phyloP scores from a whole-genome alignment of 2,329 filamentous ascomycete species.

The Ploettnerulaceae sp. region DNA sequence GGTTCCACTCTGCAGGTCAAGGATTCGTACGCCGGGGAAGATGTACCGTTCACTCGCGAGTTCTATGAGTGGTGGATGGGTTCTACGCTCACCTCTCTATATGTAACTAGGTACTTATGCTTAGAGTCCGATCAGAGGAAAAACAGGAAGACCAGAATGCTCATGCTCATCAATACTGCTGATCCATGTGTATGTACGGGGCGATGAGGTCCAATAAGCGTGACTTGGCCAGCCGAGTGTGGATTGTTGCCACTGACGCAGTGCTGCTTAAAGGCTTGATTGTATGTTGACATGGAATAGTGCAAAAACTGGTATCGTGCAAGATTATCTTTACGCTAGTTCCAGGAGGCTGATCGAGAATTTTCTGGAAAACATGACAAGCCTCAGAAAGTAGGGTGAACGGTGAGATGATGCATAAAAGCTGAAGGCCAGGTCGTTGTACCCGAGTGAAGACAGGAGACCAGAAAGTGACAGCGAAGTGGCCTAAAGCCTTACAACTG shows the following conservation, averaged over 20 bases:
- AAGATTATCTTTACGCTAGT: no score
- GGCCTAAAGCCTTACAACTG: no score
- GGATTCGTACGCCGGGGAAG: conserved; percentile 13
- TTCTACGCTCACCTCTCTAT: conserved; percentile 2
- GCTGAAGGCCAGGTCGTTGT: no score
- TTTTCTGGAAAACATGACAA: no score
- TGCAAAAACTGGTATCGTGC: no score
- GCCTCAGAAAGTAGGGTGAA: no score
- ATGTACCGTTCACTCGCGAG: conserved; percentile 13
- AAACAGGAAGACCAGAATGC: not conserved
- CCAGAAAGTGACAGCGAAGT: no score
- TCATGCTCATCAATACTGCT: conserved; percentile 2
- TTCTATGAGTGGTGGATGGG: not conserved
- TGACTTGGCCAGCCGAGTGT: not conserved
- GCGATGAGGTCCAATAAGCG: no score
- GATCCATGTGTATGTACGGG: conserved; percentile 5
- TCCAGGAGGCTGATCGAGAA: no score
- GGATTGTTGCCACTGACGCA: not conserved
- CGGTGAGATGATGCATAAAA: no score
- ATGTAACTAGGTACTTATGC: not conserved
- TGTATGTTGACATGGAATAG: no score
- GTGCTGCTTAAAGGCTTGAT: not conserved
- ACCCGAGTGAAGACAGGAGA: no score
- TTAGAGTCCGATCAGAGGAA: conserved; percentile 7
- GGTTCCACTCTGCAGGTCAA: conserved; percentile 18